A percentile compares a stretch with the other conserved stretches of the same genome.
These are phyloP conservation scores for Cutaneotrichosporon sp. DNA, from an alignment of 1,284 basidiomycete genomes.

Conservation along the genomic window DNA sequence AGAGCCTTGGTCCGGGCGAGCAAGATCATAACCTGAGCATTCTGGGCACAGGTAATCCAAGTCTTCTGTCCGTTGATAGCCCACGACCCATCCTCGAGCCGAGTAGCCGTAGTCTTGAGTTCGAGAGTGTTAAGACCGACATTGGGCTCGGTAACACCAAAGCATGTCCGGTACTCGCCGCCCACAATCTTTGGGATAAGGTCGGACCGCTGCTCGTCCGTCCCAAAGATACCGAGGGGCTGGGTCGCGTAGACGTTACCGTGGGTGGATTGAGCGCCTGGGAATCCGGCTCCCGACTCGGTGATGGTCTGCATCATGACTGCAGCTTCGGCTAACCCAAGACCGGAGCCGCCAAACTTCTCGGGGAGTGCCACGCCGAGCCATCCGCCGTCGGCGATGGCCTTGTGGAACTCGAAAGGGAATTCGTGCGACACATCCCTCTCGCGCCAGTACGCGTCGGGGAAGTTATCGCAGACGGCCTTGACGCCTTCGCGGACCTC, in stretches of 20 bases:
- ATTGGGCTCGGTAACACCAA: constrained; percentile 26
- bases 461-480: constrained; percentile 13
- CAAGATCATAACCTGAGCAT: constrained; percentile 31
- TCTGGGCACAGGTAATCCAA: constrained; percentile 26
- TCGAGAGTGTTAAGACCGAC: constrained; percentile 26
- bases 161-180: constrained; percentile 25
- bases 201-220: constrained; percentile 20
- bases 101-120: constrained; percentile 25
- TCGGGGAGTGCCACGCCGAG: constrained; percentile 25
- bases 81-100: constrained; percentile 19
- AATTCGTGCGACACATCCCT: constrained; percentile 19
- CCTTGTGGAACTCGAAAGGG: constrained; percentile 28
- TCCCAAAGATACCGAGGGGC: constrained; percentile 26
- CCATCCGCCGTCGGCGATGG: constrained; percentile 24
- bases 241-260: constrained; percentile 26
- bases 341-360: constrained; percentile 21
- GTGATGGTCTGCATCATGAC: constrained; percentile 30
- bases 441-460: constrained; percentile 27
- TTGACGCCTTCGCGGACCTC: constrained; percentile 20
- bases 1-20: constrained; percentile 28
- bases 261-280: constrained; percentile 24
- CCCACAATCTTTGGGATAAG: constrained; percentile 25
- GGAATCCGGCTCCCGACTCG: constrained; percentile 25
- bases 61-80: constrained; percentile 27
- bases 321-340: constrained; percentile 21